Percentiles rank a stretch among this genome's conserved stretches.
Evolutionary conservation across 306 rosid species (phyloP).

Genomic region (Aeschynomene evenia): DNA sequence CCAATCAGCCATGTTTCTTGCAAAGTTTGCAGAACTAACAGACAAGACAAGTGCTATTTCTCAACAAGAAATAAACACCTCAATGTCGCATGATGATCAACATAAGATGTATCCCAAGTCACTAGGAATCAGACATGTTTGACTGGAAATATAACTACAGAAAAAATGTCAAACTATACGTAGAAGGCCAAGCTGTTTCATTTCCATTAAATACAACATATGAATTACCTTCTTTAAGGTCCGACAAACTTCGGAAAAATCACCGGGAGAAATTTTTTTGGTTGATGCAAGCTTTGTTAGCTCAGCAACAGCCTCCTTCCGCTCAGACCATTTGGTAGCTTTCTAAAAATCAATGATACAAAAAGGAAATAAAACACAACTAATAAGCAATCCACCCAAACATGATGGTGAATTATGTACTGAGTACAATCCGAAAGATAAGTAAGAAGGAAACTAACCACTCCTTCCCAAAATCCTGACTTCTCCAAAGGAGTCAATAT

Average conservation of each 20-base stretch:
- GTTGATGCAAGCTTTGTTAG: conserved; percentile 93
- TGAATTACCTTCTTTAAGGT: conserved; percentile 81
- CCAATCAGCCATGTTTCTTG: background rate
- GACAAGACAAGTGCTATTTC: background rate
- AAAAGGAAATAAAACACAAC: background rate
- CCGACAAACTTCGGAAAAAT: conserved; percentile 93
- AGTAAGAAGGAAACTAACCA: conserved; percentile 63
- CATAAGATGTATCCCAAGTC: background rate
- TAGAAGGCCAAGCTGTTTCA: conserved; percentile 8
- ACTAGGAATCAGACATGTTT: no score
- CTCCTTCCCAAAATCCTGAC: conserved; percentile 99
- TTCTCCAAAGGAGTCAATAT: conserved; percentile 96
- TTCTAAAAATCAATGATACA: conserved; percentile 49
- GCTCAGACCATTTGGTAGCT: conserved; percentile 98
- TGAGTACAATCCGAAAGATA: conserved; percentile 2
- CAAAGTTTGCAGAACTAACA: background rate
- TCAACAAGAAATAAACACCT: background rate
- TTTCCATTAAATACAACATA: no score
- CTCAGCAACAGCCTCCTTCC: conserved; percentile 96
- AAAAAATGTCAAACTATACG: background rate
- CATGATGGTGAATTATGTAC: background rate
- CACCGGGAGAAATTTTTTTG: conserved; percentile 91
- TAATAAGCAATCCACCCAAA: background rate
- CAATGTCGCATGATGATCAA: conserved; percentile 5
- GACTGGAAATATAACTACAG: conserved; percentile 3